A percentile compares a stretch with the other conserved stretches of the same genome.
Conservation (phyloP, 2,329 filamentous ascomycete species). For the Teratosphaeria destructans region DNA sequence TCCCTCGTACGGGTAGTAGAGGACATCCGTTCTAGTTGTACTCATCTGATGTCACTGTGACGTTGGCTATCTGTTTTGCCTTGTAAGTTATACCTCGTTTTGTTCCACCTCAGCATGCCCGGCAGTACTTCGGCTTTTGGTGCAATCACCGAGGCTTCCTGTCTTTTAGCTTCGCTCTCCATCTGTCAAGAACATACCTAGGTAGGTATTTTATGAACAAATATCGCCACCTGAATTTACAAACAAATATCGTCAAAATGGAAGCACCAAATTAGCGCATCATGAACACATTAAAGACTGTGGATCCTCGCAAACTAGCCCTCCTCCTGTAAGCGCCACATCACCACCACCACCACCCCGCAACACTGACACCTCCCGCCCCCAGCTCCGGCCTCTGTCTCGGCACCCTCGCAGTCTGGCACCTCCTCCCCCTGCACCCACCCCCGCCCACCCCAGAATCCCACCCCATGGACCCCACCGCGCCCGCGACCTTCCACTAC, state of each 20-base stretch:
- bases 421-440: not conserved
- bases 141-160: not conserved
- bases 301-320: not conserved
- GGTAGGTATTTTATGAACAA: not conserved
- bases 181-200: not conserved
- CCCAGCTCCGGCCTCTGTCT: not conserved
- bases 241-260: not conserved
- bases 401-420: not conserved
- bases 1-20: not conserved
- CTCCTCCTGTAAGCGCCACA: not conserved
- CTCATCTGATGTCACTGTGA: not conserved
- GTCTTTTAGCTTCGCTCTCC: not conserved
- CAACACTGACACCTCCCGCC: not conserved
- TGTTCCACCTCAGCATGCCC: not conserved
- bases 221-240: not conserved
- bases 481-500: constrained; percentile 8
- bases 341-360: not conserved
- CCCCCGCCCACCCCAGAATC: not conserved
- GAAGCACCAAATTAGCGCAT: not conserved
- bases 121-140: not conserved
- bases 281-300: not conserved
- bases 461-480: constrained; percentile 5
- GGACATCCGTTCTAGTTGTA: not conserved
- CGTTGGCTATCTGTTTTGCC: not conserved
- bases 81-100: not conserved